These are phyloP conservation scores for Triangularia setosa DNA, from an alignment of 2,329 filamentous ascomycete genomes.

Conservation along the genomic window DNA sequence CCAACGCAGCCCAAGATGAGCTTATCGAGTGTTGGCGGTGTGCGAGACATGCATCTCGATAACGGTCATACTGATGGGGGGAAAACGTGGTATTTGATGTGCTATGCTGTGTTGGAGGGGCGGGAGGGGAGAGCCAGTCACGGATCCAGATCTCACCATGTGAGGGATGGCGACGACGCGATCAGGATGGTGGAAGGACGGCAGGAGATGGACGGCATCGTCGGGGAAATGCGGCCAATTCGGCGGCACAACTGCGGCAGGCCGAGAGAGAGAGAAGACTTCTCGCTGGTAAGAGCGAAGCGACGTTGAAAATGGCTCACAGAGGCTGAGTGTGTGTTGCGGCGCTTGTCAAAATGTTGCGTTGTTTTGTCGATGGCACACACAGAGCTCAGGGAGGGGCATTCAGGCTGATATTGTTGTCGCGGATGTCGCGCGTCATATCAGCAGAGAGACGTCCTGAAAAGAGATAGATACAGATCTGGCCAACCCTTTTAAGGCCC, in stretches of 20 bases:
- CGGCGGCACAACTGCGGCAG: conserved; percentile 21
- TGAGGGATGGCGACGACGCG: not conserved
- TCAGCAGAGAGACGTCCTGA: not conserved
- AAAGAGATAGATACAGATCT: not conserved
- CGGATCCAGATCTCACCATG: not conserved
- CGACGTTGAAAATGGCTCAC: conserved; percentile 6
- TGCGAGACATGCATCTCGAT: conserved; percentile 1
- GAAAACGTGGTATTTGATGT: not conserved
- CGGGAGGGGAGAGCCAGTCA: not conserved
- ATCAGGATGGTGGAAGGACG: conserved; percentile 13
- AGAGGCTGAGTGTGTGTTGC: not conserved
- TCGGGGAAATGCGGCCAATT: conserved; percentile 27
- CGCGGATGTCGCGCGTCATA: not conserved
- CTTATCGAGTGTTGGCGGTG: not conserved
- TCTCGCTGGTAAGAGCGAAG: not conserved
- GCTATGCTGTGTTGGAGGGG: not conserved
- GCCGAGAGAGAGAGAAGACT: conserved; percentile 7
- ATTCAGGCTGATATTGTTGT: not conserved
- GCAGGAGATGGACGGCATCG: not conserved
- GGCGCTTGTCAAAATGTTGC: conserved; percentile 7
- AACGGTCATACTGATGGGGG: not conserved
- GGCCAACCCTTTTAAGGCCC: conserved; percentile 7
- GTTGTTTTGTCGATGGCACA: not conserved
- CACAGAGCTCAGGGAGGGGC: not conserved
- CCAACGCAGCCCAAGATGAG: not conserved